These are phyloP conservation scores for Trichoderma cornu-damae DNA, from an alignment of 2,329 filamentous ascomycete species.

Conservation along the genomic window DNA sequence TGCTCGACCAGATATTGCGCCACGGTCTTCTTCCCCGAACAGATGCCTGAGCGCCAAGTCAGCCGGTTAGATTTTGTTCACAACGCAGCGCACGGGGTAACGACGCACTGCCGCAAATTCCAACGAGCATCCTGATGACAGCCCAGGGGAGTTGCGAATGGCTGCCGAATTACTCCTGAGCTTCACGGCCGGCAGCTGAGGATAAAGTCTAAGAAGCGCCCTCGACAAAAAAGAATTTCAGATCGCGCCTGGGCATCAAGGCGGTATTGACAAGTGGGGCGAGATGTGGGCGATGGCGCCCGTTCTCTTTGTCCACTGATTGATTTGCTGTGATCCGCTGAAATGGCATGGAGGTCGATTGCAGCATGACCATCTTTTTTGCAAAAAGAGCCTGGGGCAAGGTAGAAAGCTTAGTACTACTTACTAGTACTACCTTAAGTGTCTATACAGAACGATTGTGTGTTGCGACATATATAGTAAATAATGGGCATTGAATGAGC, in stretches of 20 bases:
- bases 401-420: too few relatives aligned
- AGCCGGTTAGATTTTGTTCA: background rate
- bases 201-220: background rate
- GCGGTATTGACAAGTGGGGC: slow-evolving; percentile 13
- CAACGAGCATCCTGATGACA: slow-evolving; percentile 60
- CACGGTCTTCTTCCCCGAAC: slow-evolving; percentile 86
- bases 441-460: too few relatives aligned
- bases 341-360: background rate
- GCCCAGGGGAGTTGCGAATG: background rate
- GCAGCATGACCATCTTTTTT: too few relatives aligned
- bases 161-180: background rate
- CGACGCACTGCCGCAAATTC: slow-evolving; percentile 63
- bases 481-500: too few relatives aligned
- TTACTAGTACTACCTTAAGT: too few relatives aligned
- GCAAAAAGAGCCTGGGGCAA: too few relatives aligned
- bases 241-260: slow-evolving; percentile 6
- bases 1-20: slow-evolving; percentile 80
- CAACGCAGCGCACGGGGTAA: background rate
- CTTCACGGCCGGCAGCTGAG: background rate
- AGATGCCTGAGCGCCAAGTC: slow-evolving; percentile 61
- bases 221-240: slow-evolving; percentile 8
- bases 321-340: background rate
- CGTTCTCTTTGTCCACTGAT: background rate
- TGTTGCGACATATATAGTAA: too few relatives aligned
- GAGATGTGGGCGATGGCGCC: background rate